Evolutionary conservation across 1,284 basidiomycete genomes (phyloP).

Genomic region (Blastosporella zonata): DNA sequence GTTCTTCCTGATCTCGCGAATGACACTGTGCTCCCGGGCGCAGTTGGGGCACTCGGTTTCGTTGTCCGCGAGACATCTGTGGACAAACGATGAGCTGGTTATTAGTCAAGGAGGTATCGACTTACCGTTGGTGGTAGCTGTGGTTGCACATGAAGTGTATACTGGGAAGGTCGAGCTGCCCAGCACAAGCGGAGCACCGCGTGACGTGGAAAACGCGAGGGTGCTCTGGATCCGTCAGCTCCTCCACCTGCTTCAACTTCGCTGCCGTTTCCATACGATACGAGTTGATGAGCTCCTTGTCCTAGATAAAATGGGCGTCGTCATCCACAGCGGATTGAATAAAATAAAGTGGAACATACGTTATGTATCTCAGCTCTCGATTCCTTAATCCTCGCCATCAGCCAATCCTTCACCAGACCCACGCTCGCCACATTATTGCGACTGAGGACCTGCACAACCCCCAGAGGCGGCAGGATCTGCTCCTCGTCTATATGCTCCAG

Average conservation of each 20-base stretch:
- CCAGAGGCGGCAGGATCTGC: conserved; percentile 82
- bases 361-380: conserved; percentile 76
- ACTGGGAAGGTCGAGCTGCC: conserved; percentile 87
- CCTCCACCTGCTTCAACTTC: conserved; percentile 79
- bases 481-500: conserved; percentile 77
- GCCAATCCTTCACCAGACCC: conserved; percentile 87
- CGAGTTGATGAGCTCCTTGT: conserved; percentile 79
- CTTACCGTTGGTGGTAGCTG: conserved; percentile 89
- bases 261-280: conserved; percentile 84
- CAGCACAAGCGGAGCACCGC: conserved; percentile 84
- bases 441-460: conserved; percentile 85
- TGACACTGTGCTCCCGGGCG: conserved; percentile 81
- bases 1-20: conserved; percentile 82
- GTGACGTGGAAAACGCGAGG: conserved; percentile 94
- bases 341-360: conserved; percentile 44
- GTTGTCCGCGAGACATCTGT: conserved; percentile 78
- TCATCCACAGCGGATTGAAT: conserved; percentile 4
- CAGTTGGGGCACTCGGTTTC: conserved; percentile 90
- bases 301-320: conserved; percentile 52
- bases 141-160: conserved; percentile 99
- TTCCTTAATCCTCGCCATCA: conserved; percentile 74
- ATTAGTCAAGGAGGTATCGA: conserved; percentile 12
- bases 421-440: conserved; percentile 86
- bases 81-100: conserved; percentile 4
- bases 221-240: conserved; percentile 72